Evolutionary conservation across 2,329 filamentous ascomycete species (phyloP).

Genomic region (Fusarium verticillioides): DNA sequence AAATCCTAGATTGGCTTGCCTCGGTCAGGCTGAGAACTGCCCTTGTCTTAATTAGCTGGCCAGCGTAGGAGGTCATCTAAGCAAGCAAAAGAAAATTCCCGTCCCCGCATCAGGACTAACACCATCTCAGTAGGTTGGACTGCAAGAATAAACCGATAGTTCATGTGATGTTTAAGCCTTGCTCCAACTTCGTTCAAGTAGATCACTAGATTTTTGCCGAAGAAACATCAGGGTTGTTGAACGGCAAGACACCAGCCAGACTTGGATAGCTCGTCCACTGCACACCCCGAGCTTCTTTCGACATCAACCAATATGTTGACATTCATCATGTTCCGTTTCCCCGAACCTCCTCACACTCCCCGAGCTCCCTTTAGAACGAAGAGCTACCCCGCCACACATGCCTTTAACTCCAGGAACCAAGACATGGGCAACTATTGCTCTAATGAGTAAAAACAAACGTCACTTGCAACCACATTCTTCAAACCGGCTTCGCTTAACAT

Average conservation of each 20-base stretch:
- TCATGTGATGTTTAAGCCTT: background rate
- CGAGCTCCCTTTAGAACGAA: slow-evolving; percentile 4
- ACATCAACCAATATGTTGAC: background rate
- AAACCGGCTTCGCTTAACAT: background rate
- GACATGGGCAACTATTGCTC: slow-evolving; percentile 1
- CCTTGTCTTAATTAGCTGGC: background rate
- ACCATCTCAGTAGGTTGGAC: background rate
- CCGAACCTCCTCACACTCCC: slow-evolving; percentile 20
- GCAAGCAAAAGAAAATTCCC: background rate
- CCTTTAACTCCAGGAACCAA: slow-evolving; percentile 4
- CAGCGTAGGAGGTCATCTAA: background rate
- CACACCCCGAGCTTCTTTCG: slow-evolving; percentile 21
- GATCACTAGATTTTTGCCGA: background rate
- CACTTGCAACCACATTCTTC: background rate
- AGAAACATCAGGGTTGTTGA: background rate
- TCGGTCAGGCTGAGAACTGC: slow-evolving; percentile 14
- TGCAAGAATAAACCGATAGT: background rate
- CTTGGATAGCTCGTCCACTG: slow-evolving; percentile 5
- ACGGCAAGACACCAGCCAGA: background rate
- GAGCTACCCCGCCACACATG: slow-evolving; percentile 33
- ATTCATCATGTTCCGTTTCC: slow-evolving; percentile 24
- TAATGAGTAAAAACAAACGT: slow-evolving; percentile 12
- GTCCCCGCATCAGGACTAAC: background rate
- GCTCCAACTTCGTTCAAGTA: background rate
- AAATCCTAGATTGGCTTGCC: slow-evolving; percentile 7